A percentile compares a stretch with the other conserved stretches of the same genome.
These are phyloP conservation scores for Pythium vanterpoolii DNA, from an alignment of 352 stramenopile species.

Conservation along the genomic window DNA sequence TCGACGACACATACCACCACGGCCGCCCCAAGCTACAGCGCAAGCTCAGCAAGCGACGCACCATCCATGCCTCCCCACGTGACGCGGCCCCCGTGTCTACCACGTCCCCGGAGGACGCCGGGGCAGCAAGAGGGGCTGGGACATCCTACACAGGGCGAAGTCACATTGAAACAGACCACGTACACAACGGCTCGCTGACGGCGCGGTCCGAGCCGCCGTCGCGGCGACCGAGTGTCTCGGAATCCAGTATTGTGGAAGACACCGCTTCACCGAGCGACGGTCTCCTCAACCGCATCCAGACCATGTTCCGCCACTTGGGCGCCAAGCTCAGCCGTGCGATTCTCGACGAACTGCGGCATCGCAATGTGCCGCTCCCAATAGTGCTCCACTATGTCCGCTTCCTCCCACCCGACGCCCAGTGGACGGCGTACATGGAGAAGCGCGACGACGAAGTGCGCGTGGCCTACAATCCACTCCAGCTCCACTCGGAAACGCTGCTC, in stretches of 20 bases:
- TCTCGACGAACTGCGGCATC: slow-evolving; percentile 46
- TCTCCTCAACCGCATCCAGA: slow-evolving; percentile 59
- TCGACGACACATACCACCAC: slow-evolving; percentile 35
- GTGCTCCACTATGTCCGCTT: slow-evolving; percentile 70
- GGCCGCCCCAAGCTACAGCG: slow-evolving; percentile 48
- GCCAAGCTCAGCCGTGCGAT: slow-evolving; percentile 41
- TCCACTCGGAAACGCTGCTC: slow-evolving; percentile 12
- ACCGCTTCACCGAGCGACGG: slow-evolving; percentile 29
- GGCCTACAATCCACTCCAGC: slow-evolving; percentile 31
- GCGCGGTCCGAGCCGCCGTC: slow-evolving; percentile 1
- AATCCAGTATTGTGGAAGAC: not conserved
- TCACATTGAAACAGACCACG: not conserved
- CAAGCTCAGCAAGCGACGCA: slow-evolving; percentile 44
- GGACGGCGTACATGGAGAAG: slow-evolving; percentile 59
- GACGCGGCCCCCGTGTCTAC: slow-evolving; percentile 1
- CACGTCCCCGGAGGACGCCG: not conserved
- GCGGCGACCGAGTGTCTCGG: slow-evolving; percentile 4
- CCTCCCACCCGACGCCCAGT: slow-evolving; percentile 55
- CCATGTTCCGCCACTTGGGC: slow-evolving; percentile 66
- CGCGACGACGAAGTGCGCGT: slow-evolving; percentile 52
- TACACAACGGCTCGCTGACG: not conserved
- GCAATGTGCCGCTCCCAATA: slow-evolving; percentile 47
- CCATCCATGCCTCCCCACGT: slow-evolving; percentile 17
- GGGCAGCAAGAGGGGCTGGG: not conserved
- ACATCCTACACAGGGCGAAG: not conserved